Percentiles rank a stretch among this genome's conserved stretches.
These are phyloP conservation scores for Paralagenidium karlingii DNA, from an alignment of 352 stramenopile genomes.

Conservation along the genomic window DNA sequence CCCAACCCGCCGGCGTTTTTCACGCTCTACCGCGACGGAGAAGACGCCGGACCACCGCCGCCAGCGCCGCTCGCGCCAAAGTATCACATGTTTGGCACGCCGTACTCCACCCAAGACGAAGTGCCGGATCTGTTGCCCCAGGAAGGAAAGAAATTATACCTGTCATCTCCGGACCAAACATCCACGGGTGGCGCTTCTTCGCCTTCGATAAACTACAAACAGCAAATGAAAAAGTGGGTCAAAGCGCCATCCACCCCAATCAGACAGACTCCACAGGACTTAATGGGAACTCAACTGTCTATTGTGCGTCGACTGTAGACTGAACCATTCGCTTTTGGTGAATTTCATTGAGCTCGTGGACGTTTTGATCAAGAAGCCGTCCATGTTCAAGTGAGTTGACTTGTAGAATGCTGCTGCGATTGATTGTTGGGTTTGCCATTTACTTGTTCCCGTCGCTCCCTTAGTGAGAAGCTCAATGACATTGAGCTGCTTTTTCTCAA, in stretches of 20 bases:
- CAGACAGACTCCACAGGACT: too few species aligned
- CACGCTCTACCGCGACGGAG: slow-evolving; percentile 44
- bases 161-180: not conserved
- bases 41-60: slow-evolving; percentile 29
- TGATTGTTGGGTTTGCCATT: not conserved
- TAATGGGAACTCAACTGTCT: not conserved
- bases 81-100: slow-evolving; percentile 80
- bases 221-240: slow-evolving; percentile 64
- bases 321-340: slow-evolving; percentile 73
- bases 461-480: slow-evolving; percentile 72
- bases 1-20: slow-evolving; percentile 72
- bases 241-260: not conserved
- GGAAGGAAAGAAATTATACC: slow-evolving; percentile 52
- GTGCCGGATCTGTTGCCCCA: slow-evolving; percentile 59
- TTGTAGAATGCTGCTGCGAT: not conserved
- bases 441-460: not conserved
- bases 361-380: slow-evolving; percentile 62
- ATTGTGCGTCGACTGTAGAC: slow-evolving; percentile 10
- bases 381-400: slow-evolving; percentile 68
- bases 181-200: not conserved
- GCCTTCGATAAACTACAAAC: slow-evolving; percentile 43
- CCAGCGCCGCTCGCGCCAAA: slow-evolving; percentile 60
- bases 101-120: slow-evolving; percentile 70
- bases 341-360: slow-evolving; percentile 80
- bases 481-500: slow-evolving; percentile 81